phyloP scores from a whole-genome alignment of 2,329 filamentous ascomycete genomes.

The Colletotrichum magnum region DNA sequence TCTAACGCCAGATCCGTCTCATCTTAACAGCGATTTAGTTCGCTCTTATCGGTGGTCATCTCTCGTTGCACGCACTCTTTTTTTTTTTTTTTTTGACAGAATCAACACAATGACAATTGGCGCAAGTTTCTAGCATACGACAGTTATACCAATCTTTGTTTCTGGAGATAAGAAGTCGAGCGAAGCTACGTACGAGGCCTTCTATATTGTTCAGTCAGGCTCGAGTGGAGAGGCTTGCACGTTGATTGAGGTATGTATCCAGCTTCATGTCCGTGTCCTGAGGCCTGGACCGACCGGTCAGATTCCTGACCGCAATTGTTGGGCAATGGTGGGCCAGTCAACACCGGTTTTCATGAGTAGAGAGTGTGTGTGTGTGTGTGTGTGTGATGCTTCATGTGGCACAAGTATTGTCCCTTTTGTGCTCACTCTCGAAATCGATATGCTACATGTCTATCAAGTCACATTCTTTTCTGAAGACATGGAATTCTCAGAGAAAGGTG shows the following conservation, averaged over 20 bases:
- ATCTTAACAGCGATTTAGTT: slow-evolving; percentile 4
- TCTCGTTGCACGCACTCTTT: background rate
- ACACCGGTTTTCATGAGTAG: background rate
- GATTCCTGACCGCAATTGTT: background rate
- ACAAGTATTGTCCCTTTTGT: background rate
- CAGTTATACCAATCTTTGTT: background rate
- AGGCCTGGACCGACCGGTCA: slow-evolving; percentile 6
- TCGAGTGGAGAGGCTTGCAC: background rate
- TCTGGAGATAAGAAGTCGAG: background rate
- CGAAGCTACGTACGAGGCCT: background rate
- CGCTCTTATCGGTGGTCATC: background rate
- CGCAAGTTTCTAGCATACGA: background rate
- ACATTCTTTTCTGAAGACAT: too few species aligned
- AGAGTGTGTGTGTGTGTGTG: background rate
- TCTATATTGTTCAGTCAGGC: background rate
- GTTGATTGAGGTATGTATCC: slow-evolving; percentile 3
- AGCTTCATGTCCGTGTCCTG: background rate
- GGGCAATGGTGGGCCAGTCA: background rate
- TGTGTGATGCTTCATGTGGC: background rate
- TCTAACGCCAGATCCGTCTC: slow-evolving; percentile 17
- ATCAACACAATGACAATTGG: background rate
- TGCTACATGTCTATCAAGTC: background rate
- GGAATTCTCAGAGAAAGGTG: too few species aligned
- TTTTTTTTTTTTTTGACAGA: background rate
- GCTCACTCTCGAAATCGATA: too few species aligned